Evolutionary conservation across 352 stramenopile genomes (phyloP).

Genomic region (Globisporangium echinulatum): DNA sequence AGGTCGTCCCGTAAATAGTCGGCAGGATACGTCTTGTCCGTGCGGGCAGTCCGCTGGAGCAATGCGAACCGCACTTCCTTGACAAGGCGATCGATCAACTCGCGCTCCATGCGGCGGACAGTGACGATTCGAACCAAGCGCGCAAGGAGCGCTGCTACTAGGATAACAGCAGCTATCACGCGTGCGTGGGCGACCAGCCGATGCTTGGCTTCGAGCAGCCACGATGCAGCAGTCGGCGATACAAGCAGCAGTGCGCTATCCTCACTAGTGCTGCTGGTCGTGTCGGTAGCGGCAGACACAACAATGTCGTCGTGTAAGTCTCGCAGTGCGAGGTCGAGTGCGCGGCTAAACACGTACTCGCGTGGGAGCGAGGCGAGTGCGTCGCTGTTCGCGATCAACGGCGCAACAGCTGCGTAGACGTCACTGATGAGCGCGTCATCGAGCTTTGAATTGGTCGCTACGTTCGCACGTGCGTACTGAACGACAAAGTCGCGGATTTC

Average conservation of each 20-base stretch:
- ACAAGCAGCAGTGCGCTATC: constrained; percentile 24
- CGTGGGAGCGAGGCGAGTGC: constrained; percentile 33
- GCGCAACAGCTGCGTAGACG: too few species aligned
- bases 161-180: constrained; percentile 16
- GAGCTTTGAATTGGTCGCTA: constrained; percentile 39
- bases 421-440: constrained; percentile 31
- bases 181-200: constrained; percentile 38
- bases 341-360: constrained; percentile 56
- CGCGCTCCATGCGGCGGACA: constrained; percentile 36
- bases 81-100: constrained; percentile 52
- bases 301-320: constrained; percentile 40
- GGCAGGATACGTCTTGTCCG: constrained; percentile 41
- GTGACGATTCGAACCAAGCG: too few species aligned
- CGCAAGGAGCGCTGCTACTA: too few species aligned
- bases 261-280: too few species aligned
- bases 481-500: constrained; percentile 43
- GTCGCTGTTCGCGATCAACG: constrained; percentile 29
- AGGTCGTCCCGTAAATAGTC: constrained; percentile 58
- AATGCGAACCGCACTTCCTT: constrained; percentile 68
- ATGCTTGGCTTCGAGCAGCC: constrained; percentile 41
- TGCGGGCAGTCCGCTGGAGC: constrained; percentile 28
- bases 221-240: constrained; percentile 35
- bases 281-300: constrained; percentile 33
- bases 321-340: constrained; percentile 50
- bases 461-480: constrained; percentile 22